phyloP scores from a whole-genome alignment of 2,329 filamentous ascomycete genomes.

The Cladosporium sp. region DNA sequence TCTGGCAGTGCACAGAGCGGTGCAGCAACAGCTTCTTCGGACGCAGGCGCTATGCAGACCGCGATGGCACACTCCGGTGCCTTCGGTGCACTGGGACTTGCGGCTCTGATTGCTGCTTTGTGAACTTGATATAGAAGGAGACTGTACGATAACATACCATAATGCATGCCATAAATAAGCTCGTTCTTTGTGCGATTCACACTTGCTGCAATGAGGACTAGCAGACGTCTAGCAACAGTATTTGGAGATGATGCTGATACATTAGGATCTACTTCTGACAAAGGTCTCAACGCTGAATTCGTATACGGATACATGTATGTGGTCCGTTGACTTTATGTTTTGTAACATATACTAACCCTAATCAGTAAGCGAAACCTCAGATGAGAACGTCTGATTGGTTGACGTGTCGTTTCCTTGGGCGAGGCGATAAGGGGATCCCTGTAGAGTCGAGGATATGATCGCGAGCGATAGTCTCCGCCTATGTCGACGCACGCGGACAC shows the following conservation, averaged over 20 bases:
- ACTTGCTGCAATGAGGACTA: too few species aligned
- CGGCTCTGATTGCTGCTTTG: constrained; percentile 10
- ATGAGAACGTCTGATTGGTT: not conserved
- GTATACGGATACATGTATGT: too few species aligned
- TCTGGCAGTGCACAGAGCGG: not conserved
- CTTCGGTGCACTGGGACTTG: constrained; percentile 7
- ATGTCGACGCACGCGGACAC: not conserved
- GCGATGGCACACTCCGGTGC: constrained; percentile 5
- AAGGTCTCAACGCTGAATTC: too few species aligned
- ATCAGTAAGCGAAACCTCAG: not conserved
- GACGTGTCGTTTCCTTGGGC: not conserved
- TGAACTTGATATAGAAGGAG: not conserved
- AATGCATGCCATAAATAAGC: too few species aligned
- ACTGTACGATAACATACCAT: not conserved
- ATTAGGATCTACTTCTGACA: not conserved
- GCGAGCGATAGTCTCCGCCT: not conserved
- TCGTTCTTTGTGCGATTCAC: too few species aligned
- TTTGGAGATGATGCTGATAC: not conserved
- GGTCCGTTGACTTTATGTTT: not conserved
- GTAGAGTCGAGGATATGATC: not conserved
- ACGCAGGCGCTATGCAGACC: constrained; percentile 7
- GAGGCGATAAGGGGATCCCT: not conserved
- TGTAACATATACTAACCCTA: not conserved
- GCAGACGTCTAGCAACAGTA: too few species aligned
- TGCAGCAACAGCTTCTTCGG: not conserved